A percentile compares a stretch with the other conserved stretches of the same genome.
These are phyloP conservation scores for Spathaspora arborariae DNA, from an alignment of 805 yeast genomes.

Conservation along the genomic window DNA sequence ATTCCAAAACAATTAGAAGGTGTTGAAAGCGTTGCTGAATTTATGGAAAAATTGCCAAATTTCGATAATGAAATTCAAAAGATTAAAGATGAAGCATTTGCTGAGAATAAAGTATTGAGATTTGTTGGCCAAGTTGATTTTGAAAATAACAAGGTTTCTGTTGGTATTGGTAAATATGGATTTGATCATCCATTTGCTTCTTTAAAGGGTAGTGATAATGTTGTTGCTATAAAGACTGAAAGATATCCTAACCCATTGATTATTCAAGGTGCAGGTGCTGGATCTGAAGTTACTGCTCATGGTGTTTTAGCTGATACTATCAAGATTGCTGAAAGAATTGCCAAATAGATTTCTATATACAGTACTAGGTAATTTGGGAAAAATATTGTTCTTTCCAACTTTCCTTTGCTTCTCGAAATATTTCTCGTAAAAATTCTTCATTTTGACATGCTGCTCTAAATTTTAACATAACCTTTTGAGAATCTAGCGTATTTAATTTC, in stretches of 20 bases:
- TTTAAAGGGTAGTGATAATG: constrained; percentile 93
- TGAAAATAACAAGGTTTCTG: constrained; percentile 63
- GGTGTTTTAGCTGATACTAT: constrained; percentile 94
- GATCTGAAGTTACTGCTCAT: constrained; percentile 63
- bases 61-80: constrained; percentile 77
- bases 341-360: constrained; percentile 23
- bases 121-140: constrained; percentile 91
- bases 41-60: constrained; percentile 73
- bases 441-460: constrained; percentile 63
- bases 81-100: constrained; percentile 76
- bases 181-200: constrained; percentile 93
- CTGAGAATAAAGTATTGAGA: constrained; percentile 82
- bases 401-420: constrained; percentile 58
- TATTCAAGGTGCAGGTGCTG: constrained; percentile 97
- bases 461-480: constrained; percentile 69
- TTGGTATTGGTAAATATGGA: constrained; percentile 85
- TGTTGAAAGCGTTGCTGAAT: constrained; percentile 70
- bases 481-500: constrained; percentile 46
- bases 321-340: constrained; percentile 85
- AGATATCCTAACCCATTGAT: constrained; percentile 92
- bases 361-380: constrained; percentile 4
- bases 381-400: constrained; percentile 35
- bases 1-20: constrained; percentile 84
- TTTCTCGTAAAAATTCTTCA: constrained; percentile 40
- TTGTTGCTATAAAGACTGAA: constrained; percentile 84